Base-by-base conservation (phyloP, 148 eudicot genomes). In the Fagopyrum homotropicum region DNA sequence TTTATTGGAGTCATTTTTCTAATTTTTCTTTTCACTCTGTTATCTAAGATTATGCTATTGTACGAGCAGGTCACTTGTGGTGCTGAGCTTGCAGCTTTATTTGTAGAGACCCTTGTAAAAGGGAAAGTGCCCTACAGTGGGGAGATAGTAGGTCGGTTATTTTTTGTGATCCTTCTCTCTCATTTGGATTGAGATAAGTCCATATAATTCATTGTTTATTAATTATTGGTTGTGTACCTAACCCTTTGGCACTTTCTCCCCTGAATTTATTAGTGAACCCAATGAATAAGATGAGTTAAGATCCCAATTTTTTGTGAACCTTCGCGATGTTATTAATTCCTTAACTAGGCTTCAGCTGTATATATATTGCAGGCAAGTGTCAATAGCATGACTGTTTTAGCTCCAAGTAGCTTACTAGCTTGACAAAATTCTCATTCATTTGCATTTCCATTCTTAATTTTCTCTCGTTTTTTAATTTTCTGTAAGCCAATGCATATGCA, bases 11-110 rank as follows among this genome's bases (percentile, higher is more conserved):
- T 45, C 2, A 73, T 1, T 49, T 73, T 44, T 8, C 29, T 54
- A 12, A 29, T 12, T 54, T 73, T 44, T 15, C 4, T 30, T 51
- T 72, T 15, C 19, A 14, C 6, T 55, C 19, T 44, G 6, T 48
- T 81, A 49, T 64, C 66, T 78, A 40, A 78, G 12, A 45, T 4
- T 71, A 1, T 9, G 6, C 71, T 66, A 66, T 40, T 35, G 56
- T 45, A 43, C 76, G 74, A 76, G 61, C 82, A 94, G 98, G 86
- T 94, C 75, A 91, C 96, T 47, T 94, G 98, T 86, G 98, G 98
- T 69, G 86, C 95, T 49, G 98, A 94, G 89, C 93, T 94, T 84
- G 95, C 98, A 71, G 83, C 84, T 50, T 75, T 86, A 73, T 88
- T 83, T 59, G 97, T 91, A 75, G 97, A 94, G 52, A 83, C 90